A percentile compares a stretch with the other conserved stretches of the same genome.
Conservation (phyloP, 75 land plant species). For the Selaginella moellendorffii region DNA sequence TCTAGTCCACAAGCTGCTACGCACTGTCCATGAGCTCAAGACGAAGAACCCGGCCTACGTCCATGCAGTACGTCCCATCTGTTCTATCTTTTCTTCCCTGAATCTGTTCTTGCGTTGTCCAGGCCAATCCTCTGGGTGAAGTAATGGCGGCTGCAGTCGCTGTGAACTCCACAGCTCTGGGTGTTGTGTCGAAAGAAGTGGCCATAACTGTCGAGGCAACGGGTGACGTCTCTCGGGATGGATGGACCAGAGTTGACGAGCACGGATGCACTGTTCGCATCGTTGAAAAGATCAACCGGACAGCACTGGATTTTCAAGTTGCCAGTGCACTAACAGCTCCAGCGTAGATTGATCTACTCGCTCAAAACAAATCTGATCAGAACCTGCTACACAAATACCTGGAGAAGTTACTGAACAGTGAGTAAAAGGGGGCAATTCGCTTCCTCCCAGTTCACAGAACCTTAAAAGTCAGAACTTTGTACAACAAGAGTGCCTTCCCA, state of each 20-base stretch:
- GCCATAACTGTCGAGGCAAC: conserved; percentile 9
- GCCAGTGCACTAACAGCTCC: conserved; percentile 12
- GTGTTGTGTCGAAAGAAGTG: conserved; percentile 4
- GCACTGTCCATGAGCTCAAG: conserved; percentile 22
- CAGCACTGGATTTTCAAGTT: conserved; percentile 24
- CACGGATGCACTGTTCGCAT: neutral
- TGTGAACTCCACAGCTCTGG: conserved; percentile 15
- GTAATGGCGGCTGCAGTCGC: conserved; percentile 42
- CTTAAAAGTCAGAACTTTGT: no score
- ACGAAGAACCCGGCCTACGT: conserved; percentile 17
- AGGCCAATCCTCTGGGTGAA: conserved; percentile 62
- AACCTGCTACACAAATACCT: no score
- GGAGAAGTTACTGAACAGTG: no score
- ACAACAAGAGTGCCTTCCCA: no score
- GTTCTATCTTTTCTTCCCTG: neutral
- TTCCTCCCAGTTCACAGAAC: no score
- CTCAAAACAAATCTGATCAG: no score
- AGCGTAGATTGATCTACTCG: no score
- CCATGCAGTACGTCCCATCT: neutral
- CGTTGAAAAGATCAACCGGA: conserved; percentile 14
- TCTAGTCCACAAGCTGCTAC: conserved; percentile 36
- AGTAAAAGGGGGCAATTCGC: no score
- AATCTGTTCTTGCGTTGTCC: conserved; percentile 3
- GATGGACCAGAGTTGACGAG: conserved; percentile 12
- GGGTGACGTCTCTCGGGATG: conserved; percentile 4